Conservation (phyloP, 371 early-diverging fungal genomes). For the Mortierella sp. region DNA sequence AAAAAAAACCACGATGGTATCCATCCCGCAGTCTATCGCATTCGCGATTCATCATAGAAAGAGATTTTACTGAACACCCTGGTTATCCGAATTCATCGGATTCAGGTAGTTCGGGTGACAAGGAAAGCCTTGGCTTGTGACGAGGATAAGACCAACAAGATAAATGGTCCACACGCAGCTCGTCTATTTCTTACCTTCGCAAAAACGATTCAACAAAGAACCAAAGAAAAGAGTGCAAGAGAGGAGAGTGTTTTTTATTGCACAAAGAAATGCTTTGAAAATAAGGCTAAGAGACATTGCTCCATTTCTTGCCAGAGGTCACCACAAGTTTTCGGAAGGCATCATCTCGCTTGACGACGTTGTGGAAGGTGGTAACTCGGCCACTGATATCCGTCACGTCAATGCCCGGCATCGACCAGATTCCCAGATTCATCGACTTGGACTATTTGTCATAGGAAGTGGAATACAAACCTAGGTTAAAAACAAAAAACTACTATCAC, state of each 20-base stretch:
- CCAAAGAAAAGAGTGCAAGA: not conserved
- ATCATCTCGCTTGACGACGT: conserved; percentile 50
- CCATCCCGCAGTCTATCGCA: not conserved
- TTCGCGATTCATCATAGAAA: too few species aligned
- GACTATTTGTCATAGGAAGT: conserved; percentile 17
- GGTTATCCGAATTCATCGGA: not conserved
- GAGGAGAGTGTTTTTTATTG: not conserved
- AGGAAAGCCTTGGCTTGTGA: not conserved
- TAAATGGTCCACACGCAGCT: not conserved
- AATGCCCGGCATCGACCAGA: conserved; percentile 56
- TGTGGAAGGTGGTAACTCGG: conserved; percentile 40
- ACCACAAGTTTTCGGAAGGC: conserved; percentile 50
- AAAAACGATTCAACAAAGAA: not conserved
- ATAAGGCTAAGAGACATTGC: conserved; percentile 22
- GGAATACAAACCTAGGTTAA: not conserved
- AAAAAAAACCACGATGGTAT: not conserved
- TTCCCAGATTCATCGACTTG: conserved; percentile 46
- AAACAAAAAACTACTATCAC: not conserved
- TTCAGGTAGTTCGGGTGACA: not conserved
- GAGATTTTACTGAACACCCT: not conserved
- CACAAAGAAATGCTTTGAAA: not conserved
- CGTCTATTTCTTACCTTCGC: not conserved
- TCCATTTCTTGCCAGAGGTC: conserved; percentile 56
- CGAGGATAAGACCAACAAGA: not conserved
- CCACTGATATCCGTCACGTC: conserved; percentile 48